phyloP scores from a whole-genome alignment of 371 early-diverging fungal genomes.

The Vairimorpha ceranae region DNA sequence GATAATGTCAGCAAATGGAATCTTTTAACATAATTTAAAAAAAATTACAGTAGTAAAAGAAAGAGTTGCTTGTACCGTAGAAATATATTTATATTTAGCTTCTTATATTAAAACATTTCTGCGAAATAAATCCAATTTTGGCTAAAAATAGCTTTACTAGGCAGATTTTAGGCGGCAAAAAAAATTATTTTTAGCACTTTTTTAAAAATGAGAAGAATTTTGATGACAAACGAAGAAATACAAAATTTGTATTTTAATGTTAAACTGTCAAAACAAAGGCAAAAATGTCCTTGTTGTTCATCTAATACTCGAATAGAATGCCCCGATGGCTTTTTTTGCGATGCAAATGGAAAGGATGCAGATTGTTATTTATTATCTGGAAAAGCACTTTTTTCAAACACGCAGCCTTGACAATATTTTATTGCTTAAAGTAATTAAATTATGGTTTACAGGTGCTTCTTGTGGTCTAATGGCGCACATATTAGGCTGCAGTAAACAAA shows the following conservation, averaged over 20 bases:
- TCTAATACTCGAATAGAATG: not conserved
- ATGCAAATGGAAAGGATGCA: not conserved
- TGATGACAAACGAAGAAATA: not conserved
- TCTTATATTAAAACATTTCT: too few species aligned
- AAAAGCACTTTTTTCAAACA: not conserved
- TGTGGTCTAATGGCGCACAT: not conserved
- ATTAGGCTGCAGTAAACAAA: not conserved
- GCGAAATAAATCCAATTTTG: too few species aligned
- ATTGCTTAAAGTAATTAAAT: not conserved
- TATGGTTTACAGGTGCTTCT: not conserved
- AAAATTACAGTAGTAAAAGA: too few species aligned
- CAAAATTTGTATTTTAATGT: not conserved
- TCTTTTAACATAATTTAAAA: too few species aligned
- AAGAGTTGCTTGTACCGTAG: too few species aligned
- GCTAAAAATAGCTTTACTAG: not conserved
- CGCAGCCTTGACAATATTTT: not conserved
- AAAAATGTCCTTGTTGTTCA: not conserved
- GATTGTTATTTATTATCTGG: not conserved
- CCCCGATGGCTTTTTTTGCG: not conserved
- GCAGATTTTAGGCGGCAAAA: not conserved
- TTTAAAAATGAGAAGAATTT: not conserved
- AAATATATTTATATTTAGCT: too few species aligned
- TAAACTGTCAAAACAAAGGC: not conserved
- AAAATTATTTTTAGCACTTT: not conserved
- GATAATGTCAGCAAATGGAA: too few species aligned